Conservation (phyloP, 78 protist genomes). For the Dictyostelium brefeldianum region DNA sequence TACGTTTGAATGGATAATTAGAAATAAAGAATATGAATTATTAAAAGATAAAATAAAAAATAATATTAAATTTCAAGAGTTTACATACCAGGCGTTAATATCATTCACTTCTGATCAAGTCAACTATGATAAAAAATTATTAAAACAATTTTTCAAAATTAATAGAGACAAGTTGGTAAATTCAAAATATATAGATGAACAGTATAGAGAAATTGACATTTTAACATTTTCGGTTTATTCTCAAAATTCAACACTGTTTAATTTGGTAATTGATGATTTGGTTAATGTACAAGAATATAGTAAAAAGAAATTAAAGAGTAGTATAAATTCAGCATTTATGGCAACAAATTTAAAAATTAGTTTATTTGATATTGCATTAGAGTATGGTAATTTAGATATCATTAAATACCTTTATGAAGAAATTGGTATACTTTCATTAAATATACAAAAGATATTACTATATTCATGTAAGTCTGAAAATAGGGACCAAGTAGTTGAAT, state of each 20-base stretch:
- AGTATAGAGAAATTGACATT: too few relatives aligned
- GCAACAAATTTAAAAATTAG: background rate
- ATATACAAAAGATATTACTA: background rate
- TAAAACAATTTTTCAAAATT: background rate
- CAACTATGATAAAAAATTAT: background rate
- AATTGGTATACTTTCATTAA: background rate
- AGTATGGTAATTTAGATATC: background rate
- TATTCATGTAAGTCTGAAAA: background rate
- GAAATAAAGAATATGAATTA: background rate
- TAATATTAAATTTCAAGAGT: background rate
- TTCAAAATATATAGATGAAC: background rate
- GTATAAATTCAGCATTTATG: too few relatives aligned
- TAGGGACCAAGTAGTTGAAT: background rate
- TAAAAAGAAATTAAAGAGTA: too few relatives aligned
- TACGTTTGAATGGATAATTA: background rate
- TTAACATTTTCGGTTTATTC: too few relatives aligned
- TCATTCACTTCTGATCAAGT: background rate
- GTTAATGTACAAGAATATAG: too few relatives aligned
- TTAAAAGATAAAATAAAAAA: background rate
- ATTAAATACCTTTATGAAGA: background rate
- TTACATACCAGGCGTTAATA: too few relatives aligned
- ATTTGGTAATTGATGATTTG: too few relatives aligned
- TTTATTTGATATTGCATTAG: background rate
- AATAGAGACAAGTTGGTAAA: background rate
- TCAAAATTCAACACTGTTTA: too few relatives aligned